Percentiles rank a stretch among this genome's conserved stretches.
Evolutionary conservation across 192 early-diverging fungal genomes (phyloP).

Genomic region (Spinellus fusiger): DNA sequence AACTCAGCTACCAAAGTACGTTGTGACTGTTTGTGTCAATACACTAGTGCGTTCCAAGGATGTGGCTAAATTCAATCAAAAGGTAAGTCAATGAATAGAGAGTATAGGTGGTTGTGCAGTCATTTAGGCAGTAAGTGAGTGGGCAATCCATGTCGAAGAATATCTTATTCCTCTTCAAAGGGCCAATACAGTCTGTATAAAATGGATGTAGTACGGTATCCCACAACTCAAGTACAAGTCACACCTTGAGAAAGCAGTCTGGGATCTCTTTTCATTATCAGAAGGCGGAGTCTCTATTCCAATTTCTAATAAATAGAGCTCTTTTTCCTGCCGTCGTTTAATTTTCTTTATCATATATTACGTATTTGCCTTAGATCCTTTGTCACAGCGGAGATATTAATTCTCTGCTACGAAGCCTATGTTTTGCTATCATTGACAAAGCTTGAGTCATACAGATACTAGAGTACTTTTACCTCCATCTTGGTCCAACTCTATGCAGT

Average conservation of each 20-base stretch:
- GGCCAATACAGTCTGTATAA: slow-evolving; percentile 15
- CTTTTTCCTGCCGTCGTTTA: not conserved
- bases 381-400: not conserved
- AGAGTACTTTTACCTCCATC: slow-evolving; percentile 19
- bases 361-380: slow-evolving; percentile 23
- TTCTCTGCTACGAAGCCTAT: not conserved
- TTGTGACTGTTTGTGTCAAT: slow-evolving; percentile 24
- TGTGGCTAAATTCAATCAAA: slow-evolving; percentile 17
- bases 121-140: no score
- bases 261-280: not conserved
- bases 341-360: slow-evolving; percentile 4
- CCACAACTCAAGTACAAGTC: slow-evolving; percentile 1
- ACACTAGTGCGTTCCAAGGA: slow-evolving; percentile 28
- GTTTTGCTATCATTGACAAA: slow-evolving; percentile 14
- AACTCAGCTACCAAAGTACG: slow-evolving; percentile 15
- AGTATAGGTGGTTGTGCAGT: not conserved
- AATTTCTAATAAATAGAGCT: not conserved
- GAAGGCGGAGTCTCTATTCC: no score
- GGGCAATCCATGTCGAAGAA: not conserved
- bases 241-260: not conserved
- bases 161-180: not conserved
- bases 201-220: slow-evolving; percentile 14
- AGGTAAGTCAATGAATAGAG: slow-evolving; percentile 12
- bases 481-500: slow-evolving; percentile 1
- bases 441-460: slow-evolving; percentile 23